Percentiles rank a stretch among this genome's conserved stretches.
phyloP scores from a whole-genome alignment of 768 basidiomycete genomes.

The Lentinula detonsa region DNA sequence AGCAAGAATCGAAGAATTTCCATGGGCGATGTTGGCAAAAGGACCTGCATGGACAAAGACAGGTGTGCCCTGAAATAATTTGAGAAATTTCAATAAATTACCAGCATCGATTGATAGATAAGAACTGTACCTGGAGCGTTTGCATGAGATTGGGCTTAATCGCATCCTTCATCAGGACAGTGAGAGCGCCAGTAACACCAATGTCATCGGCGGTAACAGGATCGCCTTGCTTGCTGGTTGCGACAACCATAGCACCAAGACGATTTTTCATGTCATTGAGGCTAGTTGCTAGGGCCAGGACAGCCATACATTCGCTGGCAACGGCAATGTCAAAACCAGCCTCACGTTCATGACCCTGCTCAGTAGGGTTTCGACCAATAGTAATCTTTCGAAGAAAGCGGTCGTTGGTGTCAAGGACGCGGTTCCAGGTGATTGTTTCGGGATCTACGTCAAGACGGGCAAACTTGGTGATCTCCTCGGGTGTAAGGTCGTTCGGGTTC shows the following conservation, averaged over 20 bases:
- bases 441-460: conserved; percentile 90
- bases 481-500: conserved; percentile 84
- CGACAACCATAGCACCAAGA: conserved; percentile 96
- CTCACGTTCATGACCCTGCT: conserved; percentile 82
- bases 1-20: conserved; percentile 98
- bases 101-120: not conserved
- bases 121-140: conserved; percentile 64
- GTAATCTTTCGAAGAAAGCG: conserved; percentile 93
- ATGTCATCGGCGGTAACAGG: conserved; percentile 95
- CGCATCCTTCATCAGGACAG: conserved; percentile 97
- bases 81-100: not conserved
- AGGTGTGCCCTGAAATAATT: conserved; percentile 67
- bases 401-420: conserved; percentile 95
- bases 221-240: conserved; percentile 84
- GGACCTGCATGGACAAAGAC: conserved; percentile 99
- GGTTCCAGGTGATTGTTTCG: conserved; percentile 94
- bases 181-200: conserved; percentile 90
- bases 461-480: conserved; percentile 87
- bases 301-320: conserved; percentile 97
- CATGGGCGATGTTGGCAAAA: conserved; percentile 98
- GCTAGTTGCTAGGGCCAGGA: conserved; percentile 85
- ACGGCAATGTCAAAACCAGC: conserved; percentile 97
- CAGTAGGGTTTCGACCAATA: conserved; percentile 85
- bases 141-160: conserved; percentile 99
- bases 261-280: conserved; percentile 88